Percentiles rank a stretch among this genome's conserved stretches.
phyloP scores from a whole-genome alignment of 2,329 filamentous ascomycete genomes.

The Nemania sp. region DNA sequence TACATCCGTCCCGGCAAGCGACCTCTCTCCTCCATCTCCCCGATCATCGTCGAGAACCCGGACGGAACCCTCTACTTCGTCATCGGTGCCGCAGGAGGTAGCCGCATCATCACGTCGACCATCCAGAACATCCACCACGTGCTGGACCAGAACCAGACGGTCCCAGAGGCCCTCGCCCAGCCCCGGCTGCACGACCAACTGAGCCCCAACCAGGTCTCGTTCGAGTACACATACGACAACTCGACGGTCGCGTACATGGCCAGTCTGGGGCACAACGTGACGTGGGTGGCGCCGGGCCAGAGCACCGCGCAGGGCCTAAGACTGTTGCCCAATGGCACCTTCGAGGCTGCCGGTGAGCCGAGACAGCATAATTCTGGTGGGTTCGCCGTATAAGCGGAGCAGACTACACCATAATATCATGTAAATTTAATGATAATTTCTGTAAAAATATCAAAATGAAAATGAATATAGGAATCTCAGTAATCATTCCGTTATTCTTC shows the following conservation, averaged over 20 bases:
- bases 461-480: background rate
- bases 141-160: conserved; percentile 73
- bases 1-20: conserved; percentile 82
- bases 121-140: conserved; percentile 82
- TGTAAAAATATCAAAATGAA: conserved; percentile 7
- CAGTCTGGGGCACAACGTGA: conserved; percentile 78
- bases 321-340: conserved; percentile 70
- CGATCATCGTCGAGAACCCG: conserved; percentile 78
- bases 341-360: conserved; percentile 87
- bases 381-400: conserved; percentile 58
- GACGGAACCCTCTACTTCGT: conserved; percentile 77
- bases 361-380: conserved; percentile 81
- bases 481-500: background rate
- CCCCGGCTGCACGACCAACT: conserved; percentile 88
- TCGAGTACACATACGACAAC: conserved; percentile 81
- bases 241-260: conserved; percentile 74
- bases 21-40: conserved; percentile 81
- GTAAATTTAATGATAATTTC: conserved; percentile 30
- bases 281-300: conserved; percentile 72
- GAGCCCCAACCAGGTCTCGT: conserved; percentile 72
- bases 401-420: background rate
- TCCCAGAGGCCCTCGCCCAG: conserved; percentile 71
- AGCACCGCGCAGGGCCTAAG: conserved; percentile 81
- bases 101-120: conserved; percentile 84
- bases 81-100: conserved; percentile 84